A percentile compares a stretch with the other conserved stretches of the same genome.
Evolutionary conservation across 2,329 filamentous ascomycete species (phyloP).

Genomic region (Fusarium veterinarium): DNA sequence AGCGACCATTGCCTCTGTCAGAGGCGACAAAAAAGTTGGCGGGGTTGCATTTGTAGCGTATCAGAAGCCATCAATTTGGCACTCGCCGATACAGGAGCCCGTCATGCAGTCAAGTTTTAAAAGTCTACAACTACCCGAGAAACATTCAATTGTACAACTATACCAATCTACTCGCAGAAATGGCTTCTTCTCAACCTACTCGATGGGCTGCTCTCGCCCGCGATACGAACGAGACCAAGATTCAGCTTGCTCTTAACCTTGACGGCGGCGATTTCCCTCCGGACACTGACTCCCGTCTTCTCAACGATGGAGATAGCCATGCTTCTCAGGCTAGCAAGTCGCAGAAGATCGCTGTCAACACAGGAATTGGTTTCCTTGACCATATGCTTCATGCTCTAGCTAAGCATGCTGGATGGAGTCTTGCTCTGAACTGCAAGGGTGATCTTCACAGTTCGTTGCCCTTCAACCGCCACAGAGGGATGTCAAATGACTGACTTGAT

Average conservation of each 20-base stretch:
- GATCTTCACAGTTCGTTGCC: constrained; percentile 85
- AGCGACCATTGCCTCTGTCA: constrained; percentile 16
- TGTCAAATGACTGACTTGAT: constrained; percentile 23
- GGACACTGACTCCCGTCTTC: constrained; percentile 68
- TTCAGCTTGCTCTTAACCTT: constrained; percentile 90
- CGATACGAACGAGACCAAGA: constrained; percentile 98
- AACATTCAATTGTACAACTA: not conserved
- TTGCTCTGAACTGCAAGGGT: constrained; percentile 84
- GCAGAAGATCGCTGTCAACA: constrained; percentile 88
- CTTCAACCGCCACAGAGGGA: not conserved
- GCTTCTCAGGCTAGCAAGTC: constrained; percentile 86
- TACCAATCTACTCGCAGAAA: constrained; percentile 36
- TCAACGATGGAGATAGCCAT: constrained; percentile 69
- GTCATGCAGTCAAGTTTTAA: constrained; percentile 25
- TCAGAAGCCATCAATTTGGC: constrained; percentile 44
- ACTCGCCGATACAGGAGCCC: constrained; percentile 46
- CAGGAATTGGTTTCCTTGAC: constrained; percentile 96
- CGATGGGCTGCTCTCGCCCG: constrained; percentile 85
- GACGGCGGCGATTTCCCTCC: constrained; percentile 85
- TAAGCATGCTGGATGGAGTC: constrained; percentile 95
- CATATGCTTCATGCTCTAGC: constrained; percentile 98
- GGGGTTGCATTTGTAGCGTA: constrained; percentile 34
- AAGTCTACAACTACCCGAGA: constrained; percentile 2
- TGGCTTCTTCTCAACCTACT: constrained; percentile 46
- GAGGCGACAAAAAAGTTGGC: constrained; percentile 36